Evolutionary conservation across 495 filamentous ascomycete species (phyloP).

Genomic region (Trichoderma parareesei): DNA sequence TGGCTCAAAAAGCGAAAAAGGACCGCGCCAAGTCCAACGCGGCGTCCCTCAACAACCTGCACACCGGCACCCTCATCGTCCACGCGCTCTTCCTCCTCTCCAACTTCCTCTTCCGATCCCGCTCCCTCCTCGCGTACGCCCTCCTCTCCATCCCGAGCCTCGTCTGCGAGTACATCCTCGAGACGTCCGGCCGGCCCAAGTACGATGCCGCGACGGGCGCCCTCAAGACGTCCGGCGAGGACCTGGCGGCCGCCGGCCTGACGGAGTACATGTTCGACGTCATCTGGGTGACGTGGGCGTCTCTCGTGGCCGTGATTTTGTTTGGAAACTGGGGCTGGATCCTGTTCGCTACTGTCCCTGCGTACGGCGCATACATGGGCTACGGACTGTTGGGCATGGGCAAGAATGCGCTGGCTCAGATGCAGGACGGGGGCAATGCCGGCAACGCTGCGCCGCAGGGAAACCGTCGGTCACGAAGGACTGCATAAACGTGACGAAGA

Average conservation of each 20-base stretch:
- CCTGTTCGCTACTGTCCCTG: slow-evolving; percentile 59
- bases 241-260: slow-evolving; percentile 77
- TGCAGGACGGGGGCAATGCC: slow-evolving; percentile 25
- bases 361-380: slow-evolving; percentile 62
- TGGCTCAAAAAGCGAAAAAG: slow-evolving; percentile 91
- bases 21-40: slow-evolving; percentile 77
- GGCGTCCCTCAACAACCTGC: slow-evolving; percentile 65
- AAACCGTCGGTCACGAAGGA: slow-evolving; percentile 10
- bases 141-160: slow-evolving; percentile 66
- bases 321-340: slow-evolving; percentile 75
- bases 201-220: slow-evolving; percentile 55
- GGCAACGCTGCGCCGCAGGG: slow-evolving; percentile 19
- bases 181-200: slow-evolving; percentile 70
- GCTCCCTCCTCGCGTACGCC: slow-evolving; percentile 62
- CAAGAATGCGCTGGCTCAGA: slow-evolving; percentile 52
- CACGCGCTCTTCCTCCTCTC: slow-evolving; percentile 67
- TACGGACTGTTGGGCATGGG: slow-evolving; percentile 58
- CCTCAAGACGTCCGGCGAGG: slow-evolving; percentile 71
- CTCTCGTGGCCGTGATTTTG: slow-evolving; percentile 52
- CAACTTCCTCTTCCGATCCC: slow-evolving; percentile 58
- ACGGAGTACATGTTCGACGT: slow-evolving; percentile 98
- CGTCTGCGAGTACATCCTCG: slow-evolving; percentile 72
- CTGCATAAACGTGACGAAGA: not conserved
- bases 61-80: slow-evolving; percentile 59
- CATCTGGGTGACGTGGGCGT: slow-evolving; percentile 82